Percentiles rank a stretch among this genome's conserved stretches.
These are phyloP conservation scores for Pestalotiopsis sp. DNA, from an alignment of 2,329 filamentous ascomycete species.

Conservation along the genomic window DNA sequence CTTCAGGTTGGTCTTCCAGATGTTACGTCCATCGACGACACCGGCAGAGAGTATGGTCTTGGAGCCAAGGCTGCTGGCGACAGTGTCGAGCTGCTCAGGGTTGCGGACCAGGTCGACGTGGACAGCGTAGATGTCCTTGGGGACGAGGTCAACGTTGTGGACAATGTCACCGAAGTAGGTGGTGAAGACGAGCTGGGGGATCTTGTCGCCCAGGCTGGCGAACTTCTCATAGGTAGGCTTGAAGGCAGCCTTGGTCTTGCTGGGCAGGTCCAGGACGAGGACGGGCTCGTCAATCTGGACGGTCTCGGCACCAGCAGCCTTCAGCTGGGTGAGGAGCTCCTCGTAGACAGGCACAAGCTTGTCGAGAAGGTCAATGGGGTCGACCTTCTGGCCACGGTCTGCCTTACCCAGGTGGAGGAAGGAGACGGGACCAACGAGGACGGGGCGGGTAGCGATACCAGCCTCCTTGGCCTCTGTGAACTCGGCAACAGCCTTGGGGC, in stretches of 20 bases:
- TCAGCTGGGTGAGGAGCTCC: conserved; percentile 89
- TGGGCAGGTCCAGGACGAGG: conserved; percentile 89
- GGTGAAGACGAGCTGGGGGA: conserved; percentile 86
- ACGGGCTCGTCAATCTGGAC: conserved; percentile 99
- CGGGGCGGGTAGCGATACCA: conserved; percentile 88
- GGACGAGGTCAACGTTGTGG: conserved; percentile 89
- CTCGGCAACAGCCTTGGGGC: conserved; percentile 91
- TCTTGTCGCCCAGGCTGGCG: conserved; percentile 71
- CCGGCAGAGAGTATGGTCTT: conserved; percentile 91
- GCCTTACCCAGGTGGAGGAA: conserved; percentile 98
- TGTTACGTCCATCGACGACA: conserved; percentile 98
- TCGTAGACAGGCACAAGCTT: conserved; percentile 95
- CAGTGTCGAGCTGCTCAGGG: conserved; percentile 92
- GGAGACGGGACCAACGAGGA: conserved; percentile 92
- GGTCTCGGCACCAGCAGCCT: conserved; percentile 91
- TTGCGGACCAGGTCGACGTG: conserved; percentile 97
- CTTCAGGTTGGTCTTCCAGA: conserved; percentile 99
- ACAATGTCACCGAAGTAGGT: conserved; percentile 99
- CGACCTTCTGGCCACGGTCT: conserved; percentile 89
- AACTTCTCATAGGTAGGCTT: conserved; percentile 97
- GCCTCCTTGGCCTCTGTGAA: conserved; percentile 98
- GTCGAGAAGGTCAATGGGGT: conserved; percentile 90
- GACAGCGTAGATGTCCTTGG: conserved; percentile 78
- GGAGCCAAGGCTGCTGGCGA: conserved; percentile 79
- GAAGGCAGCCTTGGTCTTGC: conserved; percentile 94